Conservation (phyloP, 2,329 filamentous ascomycete genomes). For the Xylariales sp. region DNA sequence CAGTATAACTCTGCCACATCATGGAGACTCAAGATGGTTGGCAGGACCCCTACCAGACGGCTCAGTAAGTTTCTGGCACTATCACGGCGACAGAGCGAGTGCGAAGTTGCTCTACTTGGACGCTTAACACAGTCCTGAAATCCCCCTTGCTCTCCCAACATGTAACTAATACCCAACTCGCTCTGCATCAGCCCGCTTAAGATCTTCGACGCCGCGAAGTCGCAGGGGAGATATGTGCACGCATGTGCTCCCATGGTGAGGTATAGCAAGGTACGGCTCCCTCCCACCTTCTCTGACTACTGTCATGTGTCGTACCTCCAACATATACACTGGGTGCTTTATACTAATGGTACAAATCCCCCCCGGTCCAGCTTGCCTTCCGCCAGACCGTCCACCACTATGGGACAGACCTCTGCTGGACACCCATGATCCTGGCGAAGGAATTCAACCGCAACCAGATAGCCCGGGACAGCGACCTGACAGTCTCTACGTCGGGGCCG, state of each 20-base stretch:
- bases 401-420: slow-evolving; percentile 64
- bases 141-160: no score
- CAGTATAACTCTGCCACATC: no score
- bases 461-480: slow-evolving; percentile 62
- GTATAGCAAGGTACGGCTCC: slow-evolving; percentile 48
- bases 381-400: slow-evolving; percentile 62
- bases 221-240: slow-evolving; percentile 49
- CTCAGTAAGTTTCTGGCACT: no score
- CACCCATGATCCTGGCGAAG: slow-evolving; percentile 67
- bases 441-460: slow-evolving; percentile 60
- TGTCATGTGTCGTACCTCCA: no score
- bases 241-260: slow-evolving; percentile 66
- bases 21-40: no score
- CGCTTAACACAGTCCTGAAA: neutral
- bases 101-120: no score
- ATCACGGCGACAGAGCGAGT: no score
- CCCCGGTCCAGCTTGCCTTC: slow-evolving; percentile 60
- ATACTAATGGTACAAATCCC: no score
- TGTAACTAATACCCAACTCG: slow-evolving; percentile 2
- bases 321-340: no score
- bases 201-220: slow-evolving; percentile 52
- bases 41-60: no score
- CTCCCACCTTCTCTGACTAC: no score
- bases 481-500: slow-evolving; percentile 45
- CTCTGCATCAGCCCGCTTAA: slow-evolving; percentile 46